Evolutionary conservation across 805 yeast species (phyloP).

Genomic region (Candida peoriensis): DNA sequence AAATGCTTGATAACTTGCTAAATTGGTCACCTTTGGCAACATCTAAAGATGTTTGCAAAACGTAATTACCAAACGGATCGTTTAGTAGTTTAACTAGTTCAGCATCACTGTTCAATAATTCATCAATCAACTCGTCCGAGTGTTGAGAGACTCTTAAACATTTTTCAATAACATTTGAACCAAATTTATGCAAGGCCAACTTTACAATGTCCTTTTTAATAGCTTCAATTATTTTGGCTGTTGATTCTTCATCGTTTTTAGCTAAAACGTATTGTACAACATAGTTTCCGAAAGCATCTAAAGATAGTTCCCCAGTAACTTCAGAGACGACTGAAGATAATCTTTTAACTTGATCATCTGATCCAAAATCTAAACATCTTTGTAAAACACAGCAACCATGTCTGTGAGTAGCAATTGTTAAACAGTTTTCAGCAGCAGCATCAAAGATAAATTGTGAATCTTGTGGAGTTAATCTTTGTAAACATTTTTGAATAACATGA

Average conservation of each 20-base stretch:
- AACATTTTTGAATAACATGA: constrained; percentile 91
- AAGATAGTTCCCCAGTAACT: constrained; percentile 62
- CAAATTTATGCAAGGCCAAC: constrained; percentile 82
- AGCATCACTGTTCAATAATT: constrained; percentile 34
- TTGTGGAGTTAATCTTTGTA: constrained; percentile 61
- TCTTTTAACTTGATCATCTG: constrained; percentile 58
- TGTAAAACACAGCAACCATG: constrained; percentile 98
- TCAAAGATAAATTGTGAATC: constrained; percentile 87
- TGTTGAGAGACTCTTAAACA: constrained; percentile 51
- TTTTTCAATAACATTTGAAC: constrained; percentile 92
- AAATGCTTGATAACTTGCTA: constrained; percentile 46
- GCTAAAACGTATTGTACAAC: constrained; percentile 88
- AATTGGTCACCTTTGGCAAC: constrained; percentile 42
- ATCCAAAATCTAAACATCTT: constrained; percentile 90
- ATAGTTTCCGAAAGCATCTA: constrained; percentile 95
- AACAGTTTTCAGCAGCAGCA: constrained; percentile 68
- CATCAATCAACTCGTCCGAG: constrained; percentile 44
- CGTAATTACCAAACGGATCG: constrained; percentile 94
- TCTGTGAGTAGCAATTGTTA: constrained; percentile 86
- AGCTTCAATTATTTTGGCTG: constrained; percentile 28
- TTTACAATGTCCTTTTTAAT: constrained; percentile 30
- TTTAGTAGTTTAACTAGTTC: constrained; percentile 53
- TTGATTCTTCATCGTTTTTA: constrained; percentile 30
- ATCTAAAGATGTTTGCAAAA: constrained; percentile 87
- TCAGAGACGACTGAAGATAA: constrained; percentile 65